Conservation (phyloP, 139 green algal species). For the Coccomyxa sp. region DNA sequence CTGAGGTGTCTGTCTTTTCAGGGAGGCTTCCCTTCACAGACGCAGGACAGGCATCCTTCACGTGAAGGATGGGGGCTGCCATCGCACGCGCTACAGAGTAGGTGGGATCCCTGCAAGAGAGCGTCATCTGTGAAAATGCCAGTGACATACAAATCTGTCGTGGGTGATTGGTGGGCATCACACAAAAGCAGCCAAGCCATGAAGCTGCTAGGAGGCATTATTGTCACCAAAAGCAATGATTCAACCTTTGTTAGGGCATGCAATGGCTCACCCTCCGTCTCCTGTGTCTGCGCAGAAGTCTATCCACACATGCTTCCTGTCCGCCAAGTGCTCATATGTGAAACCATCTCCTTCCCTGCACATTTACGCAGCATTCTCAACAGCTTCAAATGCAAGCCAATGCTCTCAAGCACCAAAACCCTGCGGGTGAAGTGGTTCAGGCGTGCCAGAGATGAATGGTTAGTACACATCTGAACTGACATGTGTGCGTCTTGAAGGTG, state of each 20-base stretch:
- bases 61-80: constrained; percentile 49
- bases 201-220: no score
- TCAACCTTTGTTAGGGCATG: neutral
- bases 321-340: constrained; percentile 75
- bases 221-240: neutral
- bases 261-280: constrained; percentile 64
- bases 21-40: neutral
- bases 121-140: neutral
- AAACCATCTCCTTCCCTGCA: constrained; percentile 81
- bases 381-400: no score
- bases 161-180: no score
- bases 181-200: no score
- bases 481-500: no score
- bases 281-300: constrained; percentile 88
- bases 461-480: no score
- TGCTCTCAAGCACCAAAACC: neutral
- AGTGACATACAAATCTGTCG: no score
- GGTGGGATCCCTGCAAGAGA: constrained; percentile 49
- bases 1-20: neutral
- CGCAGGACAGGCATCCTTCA: neutral
- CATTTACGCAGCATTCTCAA: neutral
- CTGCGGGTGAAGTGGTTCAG: no score
- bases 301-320: constrained; percentile 67
- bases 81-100: constrained; percentile 76
- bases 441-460: no score